phyloP scores from a whole-genome alignment of 345 rosid genomes.

The Chamaenerion angustifolium region DNA sequence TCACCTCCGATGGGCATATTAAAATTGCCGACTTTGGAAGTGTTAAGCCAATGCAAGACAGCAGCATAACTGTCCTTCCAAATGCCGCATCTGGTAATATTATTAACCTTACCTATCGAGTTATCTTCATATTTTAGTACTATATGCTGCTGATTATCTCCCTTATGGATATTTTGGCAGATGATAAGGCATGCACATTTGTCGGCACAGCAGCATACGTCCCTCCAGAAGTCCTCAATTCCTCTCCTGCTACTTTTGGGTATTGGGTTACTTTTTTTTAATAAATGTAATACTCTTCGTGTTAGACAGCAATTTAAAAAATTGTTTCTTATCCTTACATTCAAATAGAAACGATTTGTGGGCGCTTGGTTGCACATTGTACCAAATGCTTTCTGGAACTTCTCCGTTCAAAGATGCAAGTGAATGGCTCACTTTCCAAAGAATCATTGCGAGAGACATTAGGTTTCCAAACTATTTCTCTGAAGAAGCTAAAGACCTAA shows the following conservation, averaged over 20 bases:
- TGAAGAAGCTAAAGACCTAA: constrained; percentile 74
- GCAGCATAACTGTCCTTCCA: constrained; percentile 80
- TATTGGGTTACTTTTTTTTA: constrained; percentile 13
- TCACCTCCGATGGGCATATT: constrained; percentile 70
- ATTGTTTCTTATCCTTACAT: constrained; percentile 12
- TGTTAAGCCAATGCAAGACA: constrained; percentile 93
- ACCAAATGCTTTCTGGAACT: constrained; percentile 99
- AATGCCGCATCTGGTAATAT: constrained; percentile 79
- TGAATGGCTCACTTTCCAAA: constrained; percentile 97
- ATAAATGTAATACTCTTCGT: constrained; percentile 4
- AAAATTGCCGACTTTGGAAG: constrained; percentile 99
- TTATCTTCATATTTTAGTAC: not conserved
- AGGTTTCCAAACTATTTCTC: constrained; percentile 85
- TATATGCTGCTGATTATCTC: not conserved
- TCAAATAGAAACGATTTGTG: constrained; percentile 88
- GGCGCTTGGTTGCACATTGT: constrained; percentile 98
- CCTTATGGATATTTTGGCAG: constrained; percentile 22
- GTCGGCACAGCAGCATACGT: constrained; percentile 99
- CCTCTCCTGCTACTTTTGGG: constrained; percentile 99
- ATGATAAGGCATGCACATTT: constrained; percentile 88
- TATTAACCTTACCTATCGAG: constrained; percentile 2
- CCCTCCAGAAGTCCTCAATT: constrained; percentile 95
- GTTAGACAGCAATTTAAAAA: no score
- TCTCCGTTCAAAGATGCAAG: constrained; percentile 97
- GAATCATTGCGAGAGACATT: constrained; percentile 87